Conservation (phyloP, 768 basidiomycete species). For the Leccinum subtestaceum region DNA sequence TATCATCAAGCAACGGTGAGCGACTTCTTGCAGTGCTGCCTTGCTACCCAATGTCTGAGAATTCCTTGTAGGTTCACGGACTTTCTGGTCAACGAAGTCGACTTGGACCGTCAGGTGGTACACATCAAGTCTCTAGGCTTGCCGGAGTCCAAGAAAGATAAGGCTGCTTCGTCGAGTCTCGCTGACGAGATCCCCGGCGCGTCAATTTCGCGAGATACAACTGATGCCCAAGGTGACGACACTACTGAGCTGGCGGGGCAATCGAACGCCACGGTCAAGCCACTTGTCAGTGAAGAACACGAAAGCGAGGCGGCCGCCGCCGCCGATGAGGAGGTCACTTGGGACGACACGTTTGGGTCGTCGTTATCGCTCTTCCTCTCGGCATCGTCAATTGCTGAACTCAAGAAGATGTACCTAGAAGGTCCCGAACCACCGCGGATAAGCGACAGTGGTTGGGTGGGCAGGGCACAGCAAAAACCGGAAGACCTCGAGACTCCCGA, state of each 20-base stretch:
- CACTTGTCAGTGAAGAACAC: not conserved
- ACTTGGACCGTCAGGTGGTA: slow-evolving; percentile 73
- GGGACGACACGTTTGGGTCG: slow-evolving; percentile 61
- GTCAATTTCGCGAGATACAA: slow-evolving; percentile 11
- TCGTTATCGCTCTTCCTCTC: slow-evolving; percentile 64
- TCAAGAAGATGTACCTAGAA: slow-evolving; percentile 77
- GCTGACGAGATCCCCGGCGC: slow-evolving; percentile 16
- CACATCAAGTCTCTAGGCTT: slow-evolving; percentile 76
- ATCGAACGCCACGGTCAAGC: not conserved
- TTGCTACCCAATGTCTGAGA: slow-evolving; percentile 1
- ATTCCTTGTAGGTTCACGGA: slow-evolving; percentile 78
- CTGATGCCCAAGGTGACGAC: slow-evolving; percentile 8
- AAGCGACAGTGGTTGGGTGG: slow-evolving; percentile 75
- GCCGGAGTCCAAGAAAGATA: slow-evolving; percentile 54
- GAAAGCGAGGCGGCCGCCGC: not conserved
- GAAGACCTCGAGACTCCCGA: slow-evolving; percentile 22
- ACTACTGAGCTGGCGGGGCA: slow-evolving; percentile 1
- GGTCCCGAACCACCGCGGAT: slow-evolving; percentile 75
- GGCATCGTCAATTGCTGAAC: slow-evolving; percentile 49
- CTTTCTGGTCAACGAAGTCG: slow-evolving; percentile 92
- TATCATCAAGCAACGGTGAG: slow-evolving; percentile 95
- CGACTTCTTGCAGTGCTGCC: not conserved
- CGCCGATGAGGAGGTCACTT: slow-evolving; percentile 41
- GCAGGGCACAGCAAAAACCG: slow-evolving; percentile 38
- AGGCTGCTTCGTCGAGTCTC: slow-evolving; percentile 25